These are phyloP conservation scores for Nicotiana knightiana DNA, from an alignment of 257 asterid genomes.

Conservation along the genomic window DNA sequence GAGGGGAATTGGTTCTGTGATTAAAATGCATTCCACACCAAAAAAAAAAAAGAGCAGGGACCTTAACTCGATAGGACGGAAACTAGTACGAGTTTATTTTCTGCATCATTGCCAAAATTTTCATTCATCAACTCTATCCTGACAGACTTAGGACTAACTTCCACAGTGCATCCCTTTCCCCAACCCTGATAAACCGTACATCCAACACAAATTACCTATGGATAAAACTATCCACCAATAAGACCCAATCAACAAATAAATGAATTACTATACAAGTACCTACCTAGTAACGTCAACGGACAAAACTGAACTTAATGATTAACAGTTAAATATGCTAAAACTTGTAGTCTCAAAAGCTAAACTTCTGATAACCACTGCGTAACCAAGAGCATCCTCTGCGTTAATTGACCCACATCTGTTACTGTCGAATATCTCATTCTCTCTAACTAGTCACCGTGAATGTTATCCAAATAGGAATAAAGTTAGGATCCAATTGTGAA, in stretches of 20 bases:
- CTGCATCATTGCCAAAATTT: conserved; percentile 1
- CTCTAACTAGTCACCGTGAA: not conserved
- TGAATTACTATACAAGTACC: conserved; percentile 9
- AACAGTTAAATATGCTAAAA: not conserved
- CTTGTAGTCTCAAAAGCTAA: not conserved
- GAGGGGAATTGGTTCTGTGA: not conserved
- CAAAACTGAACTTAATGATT: not conserved
- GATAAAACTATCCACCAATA: not conserved
- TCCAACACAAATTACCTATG: not conserved
- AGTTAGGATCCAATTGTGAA: not conserved
- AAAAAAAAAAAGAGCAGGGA: not conserved
- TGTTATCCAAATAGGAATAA: not conserved
- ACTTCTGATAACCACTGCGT: not conserved
- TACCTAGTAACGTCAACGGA: not conserved
- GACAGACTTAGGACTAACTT: not conserved
- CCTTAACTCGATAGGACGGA: not conserved
- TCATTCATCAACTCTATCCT: not conserved
- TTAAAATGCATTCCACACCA: not conserved
- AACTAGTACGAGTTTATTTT: not conserved
- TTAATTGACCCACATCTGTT: not conserved
- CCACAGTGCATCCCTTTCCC: not conserved
- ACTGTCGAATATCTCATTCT: not conserved
- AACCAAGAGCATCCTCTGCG: not conserved
- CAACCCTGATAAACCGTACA: not conserved
- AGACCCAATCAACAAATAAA: conserved; percentile 9